Evolutionary conservation across 352 stramenopile species (phyloP).

Genomic region (Peronosclerospora sorghi): DNA sequence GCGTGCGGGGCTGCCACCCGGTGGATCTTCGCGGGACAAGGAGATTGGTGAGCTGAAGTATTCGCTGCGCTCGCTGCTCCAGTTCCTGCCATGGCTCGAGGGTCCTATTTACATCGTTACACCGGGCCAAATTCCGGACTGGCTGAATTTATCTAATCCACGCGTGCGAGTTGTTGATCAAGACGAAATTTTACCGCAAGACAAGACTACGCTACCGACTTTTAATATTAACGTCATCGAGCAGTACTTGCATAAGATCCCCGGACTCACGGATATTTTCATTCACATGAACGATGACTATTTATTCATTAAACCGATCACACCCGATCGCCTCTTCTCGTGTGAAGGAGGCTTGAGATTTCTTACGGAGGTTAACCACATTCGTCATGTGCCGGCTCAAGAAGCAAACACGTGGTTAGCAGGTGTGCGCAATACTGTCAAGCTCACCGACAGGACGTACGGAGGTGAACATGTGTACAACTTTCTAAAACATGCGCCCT

Average conservation of each 20-base stretch:
- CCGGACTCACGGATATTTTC: conserved; percentile 74
- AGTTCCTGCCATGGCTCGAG: conserved; percentile 69
- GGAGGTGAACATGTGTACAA: conserved; percentile 79
- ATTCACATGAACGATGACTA: conserved; percentile 89
- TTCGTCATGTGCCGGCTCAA: conserved; percentile 51
- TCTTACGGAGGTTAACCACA: conserved; percentile 78
- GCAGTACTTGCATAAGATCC: conserved; percentile 81
- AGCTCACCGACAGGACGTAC: conserved; percentile 59
- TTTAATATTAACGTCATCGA: conserved; percentile 83
- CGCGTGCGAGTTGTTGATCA: conserved; percentile 68
- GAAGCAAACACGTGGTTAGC: conserved; percentile 66
- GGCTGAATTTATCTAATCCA: conserved; percentile 57
- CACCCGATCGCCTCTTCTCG: conserved; percentile 75
- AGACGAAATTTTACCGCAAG: conserved; percentile 58
- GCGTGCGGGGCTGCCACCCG: conserved; percentile 35
- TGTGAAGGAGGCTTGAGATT: conserved; percentile 65
- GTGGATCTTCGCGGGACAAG: conserved; percentile 64
- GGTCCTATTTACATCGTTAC: conserved; percentile 80
- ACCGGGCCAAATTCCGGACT: conserved; percentile 69
- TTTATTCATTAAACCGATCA: conserved; percentile 77
- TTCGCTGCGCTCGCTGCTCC: conserved; percentile 69
- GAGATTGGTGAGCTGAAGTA: conserved; percentile 84
- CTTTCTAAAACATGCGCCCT: conserved; percentile 79
- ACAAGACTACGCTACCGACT: conserved; percentile 43
- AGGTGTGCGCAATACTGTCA: conserved; percentile 66